A percentile compares a stretch with the other conserved stretches of the same genome.
phyloP scores from a whole-genome alignment of 371 early-diverging fungal genomes.

The Zopfochytrium polystomum region DNA sequence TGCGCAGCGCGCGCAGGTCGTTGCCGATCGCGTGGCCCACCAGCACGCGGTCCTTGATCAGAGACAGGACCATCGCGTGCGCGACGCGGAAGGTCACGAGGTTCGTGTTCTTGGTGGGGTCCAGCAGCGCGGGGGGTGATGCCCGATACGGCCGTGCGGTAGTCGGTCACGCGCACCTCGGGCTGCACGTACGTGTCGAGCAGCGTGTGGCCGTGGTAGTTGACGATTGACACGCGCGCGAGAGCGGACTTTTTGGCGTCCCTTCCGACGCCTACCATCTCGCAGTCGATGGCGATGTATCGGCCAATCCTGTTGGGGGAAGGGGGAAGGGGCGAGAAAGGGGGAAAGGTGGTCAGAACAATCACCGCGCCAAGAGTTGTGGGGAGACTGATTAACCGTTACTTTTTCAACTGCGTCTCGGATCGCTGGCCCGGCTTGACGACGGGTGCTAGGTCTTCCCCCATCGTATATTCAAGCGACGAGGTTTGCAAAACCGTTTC shows the following conservation, averaged over 20 bases:
- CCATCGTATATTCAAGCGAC: too few species aligned
- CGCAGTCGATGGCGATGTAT: slow-evolving; percentile 92
- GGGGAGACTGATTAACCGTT: too few species aligned
- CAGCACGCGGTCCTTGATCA: slow-evolving; percentile 78
- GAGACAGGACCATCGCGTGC: slow-evolving; percentile 68
- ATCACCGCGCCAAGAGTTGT: too few species aligned
- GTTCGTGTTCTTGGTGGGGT: slow-evolving; percentile 29
- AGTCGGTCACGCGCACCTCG: slow-evolving; percentile 82
- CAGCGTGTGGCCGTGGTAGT: slow-evolving; percentile 83
- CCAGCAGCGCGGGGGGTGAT: slow-evolving; percentile 76
- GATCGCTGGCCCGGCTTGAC: too few species aligned
- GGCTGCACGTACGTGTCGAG: slow-evolving; percentile 85
- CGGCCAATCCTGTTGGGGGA: slow-evolving; percentile 45
- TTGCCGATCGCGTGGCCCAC: slow-evolving; percentile 89
- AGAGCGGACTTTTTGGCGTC: slow-evolving; percentile 75
- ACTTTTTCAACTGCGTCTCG: too few species aligned
- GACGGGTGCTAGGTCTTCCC: too few species aligned
- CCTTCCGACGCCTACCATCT: slow-evolving; percentile 96
- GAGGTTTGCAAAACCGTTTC: too few species aligned
- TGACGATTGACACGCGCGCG: slow-evolving; percentile 90
- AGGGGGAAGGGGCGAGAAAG: too few species aligned
- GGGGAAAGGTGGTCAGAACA: too few species aligned
- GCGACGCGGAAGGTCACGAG: slow-evolving; percentile 63
- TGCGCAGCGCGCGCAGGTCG: slow-evolving; percentile 75
- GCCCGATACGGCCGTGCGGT: slow-evolving; percentile 89